Base-by-base conservation (phyloP, 352 stramenopile species). In the Phytophthora citrophthora region DNA sequence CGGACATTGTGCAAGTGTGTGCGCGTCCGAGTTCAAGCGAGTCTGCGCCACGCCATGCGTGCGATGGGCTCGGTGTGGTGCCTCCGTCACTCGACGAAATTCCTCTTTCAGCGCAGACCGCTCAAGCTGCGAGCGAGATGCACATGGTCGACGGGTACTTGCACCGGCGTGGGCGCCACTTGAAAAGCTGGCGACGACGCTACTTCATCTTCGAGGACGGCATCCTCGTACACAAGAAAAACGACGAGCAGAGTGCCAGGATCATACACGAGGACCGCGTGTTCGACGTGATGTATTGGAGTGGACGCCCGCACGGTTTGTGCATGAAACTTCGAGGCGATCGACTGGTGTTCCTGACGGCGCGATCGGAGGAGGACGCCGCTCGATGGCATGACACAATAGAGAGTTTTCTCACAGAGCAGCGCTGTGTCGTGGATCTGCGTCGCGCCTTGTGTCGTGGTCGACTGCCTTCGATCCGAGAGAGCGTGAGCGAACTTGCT, bases 161-260 rank as follows among this genome's bases (percentile, higher is more conserved):
- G 15, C 63, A 71, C 36, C 88, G 86, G 60, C 79, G 81, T 31
- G 77, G 83, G 12, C 75, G 72, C 38, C 83, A 84, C 50, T 61
- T 92, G 54, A 88, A 87, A 64, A 87, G 62, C 61, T 92, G 83
- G 83, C 85, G 86, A 50, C 70, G 74, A 5, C 79, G 81, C 62
- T 92, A 79, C 74, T 90, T 90, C 62, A 76, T 74, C 38, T 87
- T 92, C 44, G 61, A 78, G 29, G 76, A 88, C 56, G 81, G 83
- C 29, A 72, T 83, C 55, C 75, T 92, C 23, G 69, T 79, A 36
- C 79, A 82, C 70, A 83, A 82, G 65, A 89, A 90, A 60, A 76
- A 72, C 44, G 72, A 85, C 38, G 65, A 72, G 50, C 66, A 74
- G 9, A 49, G 47, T 46, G 64, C 74, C 47, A 83, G 73, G 51